Evolutionary conservation across 2,329 filamentous ascomycete species (phyloP), one percentile per base, ranked within the genome.

Genomic region (Arthrobotrys sinensis): DNA sequence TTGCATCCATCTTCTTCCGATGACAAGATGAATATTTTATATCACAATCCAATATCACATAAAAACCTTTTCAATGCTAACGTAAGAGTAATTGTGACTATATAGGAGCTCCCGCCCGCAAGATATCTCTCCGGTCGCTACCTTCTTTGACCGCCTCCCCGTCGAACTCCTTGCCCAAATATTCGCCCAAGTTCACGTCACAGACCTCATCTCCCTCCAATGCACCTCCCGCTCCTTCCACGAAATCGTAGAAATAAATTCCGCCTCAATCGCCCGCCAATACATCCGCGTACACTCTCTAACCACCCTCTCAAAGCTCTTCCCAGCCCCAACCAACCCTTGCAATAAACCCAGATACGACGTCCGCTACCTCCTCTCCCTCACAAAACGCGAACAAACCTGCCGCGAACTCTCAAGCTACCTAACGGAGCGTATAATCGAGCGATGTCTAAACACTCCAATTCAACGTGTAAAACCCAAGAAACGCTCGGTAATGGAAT

Each of bases 161-260:
- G 79, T 81, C 4, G 81, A 82, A 55, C 72, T 82, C 19, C 79
- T 81, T 10, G 80, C 82, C 71, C 72, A 79, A 46, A 82, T 82
- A 52, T 81, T 82, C 76, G 63, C 80, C 45, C 75, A 79, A 38
- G 80, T 80, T n/a, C 65, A 78, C 70, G 80, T 80, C 65, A 62
- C 75, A 24, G 81, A 82, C 46, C 73, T 82, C 2, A 65, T 80
- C 10, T 75, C 73, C 21, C 79, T 82, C 36, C 80, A 81, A 14
- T 72, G 73, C 46, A 81, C 81, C 36, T 82, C 80, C 4, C 77
- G 77, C 4, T 80, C 80, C 28, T 82, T 82, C 63, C 72, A 79
- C 19, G 76, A 79, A n/a, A 70, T 82, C 32, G 77, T 82, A n/a
- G 80, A 81, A 62, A 69, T 77, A 46, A 80, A 82, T 57, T 80